These are phyloP conservation scores for Bryum argenteum DNA, from an alignment of 225 moss, liverwort and hornwort genomes.

Conservation along the genomic window DNA sequence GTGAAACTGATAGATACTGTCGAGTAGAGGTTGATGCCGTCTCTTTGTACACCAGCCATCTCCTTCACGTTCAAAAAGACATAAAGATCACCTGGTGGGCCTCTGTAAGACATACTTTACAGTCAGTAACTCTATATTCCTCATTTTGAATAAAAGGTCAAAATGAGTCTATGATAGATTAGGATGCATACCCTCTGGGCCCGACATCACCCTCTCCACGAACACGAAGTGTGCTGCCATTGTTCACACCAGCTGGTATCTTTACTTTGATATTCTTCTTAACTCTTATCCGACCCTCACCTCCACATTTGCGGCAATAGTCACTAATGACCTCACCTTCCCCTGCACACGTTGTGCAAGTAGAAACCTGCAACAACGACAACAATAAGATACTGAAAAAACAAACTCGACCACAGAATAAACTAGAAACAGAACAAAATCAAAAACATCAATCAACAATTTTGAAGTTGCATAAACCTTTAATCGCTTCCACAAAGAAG, in stretches of 20 bases:
- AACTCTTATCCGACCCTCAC: conserved; percentile 86
- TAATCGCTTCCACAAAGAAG: neutral
- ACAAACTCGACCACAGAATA: conserved; percentile 1
- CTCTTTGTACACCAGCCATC: conserved; percentile 83
- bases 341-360: conserved; percentile 90
- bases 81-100: conserved; percentile 92
- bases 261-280: conserved; percentile 98
- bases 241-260: conserved; percentile 96
- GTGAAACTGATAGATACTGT: conserved; percentile 71
- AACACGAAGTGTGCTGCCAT: conserved; percentile 95
- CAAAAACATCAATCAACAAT: conserved; percentile 9
- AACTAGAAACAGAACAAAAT: neutral
- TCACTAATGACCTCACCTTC: conserved; percentile 96
- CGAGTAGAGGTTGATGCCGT: conserved; percentile 91
- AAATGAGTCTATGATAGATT: neutral
- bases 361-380: conserved; percentile 66
- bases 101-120: conserved; percentile 49
- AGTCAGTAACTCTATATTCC: conserved; percentile 17
- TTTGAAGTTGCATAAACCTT: neutral
- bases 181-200: conserved; percentile 71
- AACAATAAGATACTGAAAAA: neutral
- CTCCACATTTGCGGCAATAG: conserved; percentile 97
- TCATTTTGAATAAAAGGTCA: neutral
- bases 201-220: conserved; percentile 98
- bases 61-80: conserved; percentile 93